Base-by-base conservation (phyloP, 306 rosid species). In the Glycyrrhiza uralensis region DNA sequence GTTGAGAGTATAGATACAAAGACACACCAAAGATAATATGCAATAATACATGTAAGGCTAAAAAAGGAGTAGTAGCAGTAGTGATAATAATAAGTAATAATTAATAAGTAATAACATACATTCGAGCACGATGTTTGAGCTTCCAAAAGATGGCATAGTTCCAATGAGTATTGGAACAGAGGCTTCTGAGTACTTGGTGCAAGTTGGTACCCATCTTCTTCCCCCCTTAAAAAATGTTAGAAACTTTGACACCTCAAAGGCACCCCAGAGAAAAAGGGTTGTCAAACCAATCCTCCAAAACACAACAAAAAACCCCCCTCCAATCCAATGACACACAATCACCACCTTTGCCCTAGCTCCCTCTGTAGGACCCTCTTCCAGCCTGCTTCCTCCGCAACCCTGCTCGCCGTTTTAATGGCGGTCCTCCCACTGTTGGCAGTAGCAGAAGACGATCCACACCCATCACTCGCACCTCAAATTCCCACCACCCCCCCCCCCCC, bases 361-460 rank as follows among this genome's bases (percentile, higher is more conserved):
- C 99, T 79, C 99, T 86, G 29, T 95, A 95, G 12, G 99, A 95
- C 17, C 99, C 99, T 91, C 99, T 85, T 82, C 99, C 97, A 59
- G 99, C 99, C 84, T 95, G 99, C 74, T 95, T 95, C 79, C 90
- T 95, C 86, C 99, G 78, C 67, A 95, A 76, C 74, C 99, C 96
- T 7, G 99, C 99, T 86, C 99, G 95, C 96, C 97, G 91, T 79
- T 91, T 91, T 85, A 95, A 79, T 81, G 99, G 99, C 88, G 99
- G 99, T 80, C 42, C 67, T 36, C 94, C 99, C 35, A 95, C 88
- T 67, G 92, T 82, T 75, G 92, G 87, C 80, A 81, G 60, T 33
- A 90, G 83, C 82, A 91, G 79, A 84, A 91, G 81, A 77, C 82
- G 83, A 94, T 87, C 90, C 84, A 69, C 66, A 30, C 96, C 96